Conservation (phyloP, 2,329 filamentous ascomycete species). For the Ramularia collo-cygni region DNA sequence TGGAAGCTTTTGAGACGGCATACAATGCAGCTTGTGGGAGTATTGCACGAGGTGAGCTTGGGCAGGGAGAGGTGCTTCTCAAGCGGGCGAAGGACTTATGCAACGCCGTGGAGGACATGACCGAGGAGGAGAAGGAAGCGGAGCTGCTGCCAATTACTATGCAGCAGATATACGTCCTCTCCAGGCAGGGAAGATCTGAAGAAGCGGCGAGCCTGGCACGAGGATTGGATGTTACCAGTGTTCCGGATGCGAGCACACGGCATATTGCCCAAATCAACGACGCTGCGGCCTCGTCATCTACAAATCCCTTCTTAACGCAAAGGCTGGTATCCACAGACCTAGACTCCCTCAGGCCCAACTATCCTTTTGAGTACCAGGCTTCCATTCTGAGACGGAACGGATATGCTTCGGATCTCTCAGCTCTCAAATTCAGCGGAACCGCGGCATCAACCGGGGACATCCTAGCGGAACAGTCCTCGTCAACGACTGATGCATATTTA, state of each 20-base stretch:
- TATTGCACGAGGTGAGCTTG: slow-evolving; percentile 62
- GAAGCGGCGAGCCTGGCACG: slow-evolving; percentile 59
- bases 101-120: slow-evolving; percentile 64
- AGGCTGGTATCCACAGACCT: slow-evolving; percentile 53
- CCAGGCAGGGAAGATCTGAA: slow-evolving; percentile 56
- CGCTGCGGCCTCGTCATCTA: slow-evolving; percentile 40
- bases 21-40: slow-evolving; percentile 73
- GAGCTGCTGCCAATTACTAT: slow-evolving; percentile 70
- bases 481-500: slow-evolving; percentile 32
- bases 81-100: slow-evolving; percentile 67
- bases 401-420: slow-evolving; percentile 58
- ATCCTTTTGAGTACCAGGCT: slow-evolving; percentile 65
- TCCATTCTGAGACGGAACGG: slow-evolving; percentile 56
- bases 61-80: slow-evolving; percentile 58
- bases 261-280: slow-evolving; percentile 63
- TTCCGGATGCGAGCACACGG: slow-evolving; percentile 60
- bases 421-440: slow-evolving; percentile 62
- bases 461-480: slow-evolving; percentile 41
- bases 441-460: slow-evolving; percentile 47
- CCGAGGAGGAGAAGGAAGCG: slow-evolving; percentile 64
- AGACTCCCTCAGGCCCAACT: slow-evolving; percentile 50
- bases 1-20: slow-evolving; percentile 72
- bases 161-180: slow-evolving; percentile 68
- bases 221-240: slow-evolving; percentile 56
- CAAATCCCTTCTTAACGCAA: slow-evolving; percentile 63